Conservation (phyloP, 176 grass and related monocot species). For the Oryza australiensis region DNA sequence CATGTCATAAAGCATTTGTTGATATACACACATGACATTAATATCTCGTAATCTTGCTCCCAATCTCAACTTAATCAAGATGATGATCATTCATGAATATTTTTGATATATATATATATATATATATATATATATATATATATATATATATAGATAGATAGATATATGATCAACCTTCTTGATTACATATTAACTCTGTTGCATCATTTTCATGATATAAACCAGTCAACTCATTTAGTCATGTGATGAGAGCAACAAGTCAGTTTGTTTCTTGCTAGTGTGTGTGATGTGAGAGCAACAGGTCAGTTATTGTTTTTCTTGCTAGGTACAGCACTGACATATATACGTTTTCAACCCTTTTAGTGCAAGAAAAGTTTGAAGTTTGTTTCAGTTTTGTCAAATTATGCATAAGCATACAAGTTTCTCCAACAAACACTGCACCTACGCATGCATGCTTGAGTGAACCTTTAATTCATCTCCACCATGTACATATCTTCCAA, state of each 20-base stretch:
- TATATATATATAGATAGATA: neutral
- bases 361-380: slow-evolving; percentile 47
- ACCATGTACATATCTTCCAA: neutral
- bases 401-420: slow-evolving; percentile 38
- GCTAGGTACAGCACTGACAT: neutral
- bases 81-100: neutral
- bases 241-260: neutral
- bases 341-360: slow-evolving; percentile 40
- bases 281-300: slow-evolving; percentile 23
- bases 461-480: slow-evolving; percentile 13
- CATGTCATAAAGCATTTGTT: neutral
- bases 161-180: neutral
- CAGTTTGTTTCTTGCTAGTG: slow-evolving; percentile 23
- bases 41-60: neutral
- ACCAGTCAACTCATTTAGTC: neutral
- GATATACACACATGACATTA: neutral
- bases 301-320: slow-evolving; percentile 31
- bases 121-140: neutral
- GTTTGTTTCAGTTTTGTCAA: slow-evolving; percentile 35
- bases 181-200: neutral
- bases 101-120: neutral
- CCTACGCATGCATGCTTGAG: slow-evolving; percentile 33
- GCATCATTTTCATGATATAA: slow-evolving; percentile 38
- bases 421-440: slow-evolving; percentile 54
- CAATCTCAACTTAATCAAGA: slow-evolving; percentile 14